Percentiles rank a stretch among this genome's conserved stretches.
These are phyloP conservation scores for Glomus cerebriforme DNA, from an alignment of 192 early-diverging fungal genomes.

Conservation along the genomic window DNA sequence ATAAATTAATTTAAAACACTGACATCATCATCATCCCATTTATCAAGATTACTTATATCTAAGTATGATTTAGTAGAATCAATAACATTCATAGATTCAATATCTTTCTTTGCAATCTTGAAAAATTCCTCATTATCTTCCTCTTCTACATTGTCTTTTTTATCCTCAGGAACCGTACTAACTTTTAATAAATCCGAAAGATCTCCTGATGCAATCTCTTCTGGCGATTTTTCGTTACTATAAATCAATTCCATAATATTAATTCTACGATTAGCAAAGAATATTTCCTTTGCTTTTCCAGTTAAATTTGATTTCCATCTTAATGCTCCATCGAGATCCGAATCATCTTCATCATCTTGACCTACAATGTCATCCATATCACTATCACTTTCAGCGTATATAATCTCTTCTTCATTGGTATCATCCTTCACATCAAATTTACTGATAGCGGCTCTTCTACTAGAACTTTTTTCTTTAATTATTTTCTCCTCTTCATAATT, in stretches of 20 bases:
- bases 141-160: slow-evolving; percentile 43
- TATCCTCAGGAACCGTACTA: slow-evolving; percentile 45
- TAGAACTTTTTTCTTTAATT: slow-evolving; percentile 47
- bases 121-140: slow-evolving; percentile 66
- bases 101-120: slow-evolving; percentile 43
- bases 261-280: slow-evolving; percentile 59
- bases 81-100: slow-evolving; percentile 43
- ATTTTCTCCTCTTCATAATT: slow-evolving; percentile 48
- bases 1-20: slow-evolving; percentile 26
- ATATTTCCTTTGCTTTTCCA: slow-evolving; percentile 61
- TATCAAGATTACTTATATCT: slow-evolving; percentile 56
- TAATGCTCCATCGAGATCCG: slow-evolving; percentile 51
- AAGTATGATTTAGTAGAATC: slow-evolving; percentile 76
- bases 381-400: slow-evolving; percentile 76
- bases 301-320: slow-evolving; percentile 73
- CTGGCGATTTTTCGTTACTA: slow-evolving; percentile 53
- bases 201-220: slow-evolving; percentile 49
- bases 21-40: slow-evolving; percentile 70
- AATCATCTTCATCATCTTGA: slow-evolving; percentile 45
- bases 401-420: slow-evolving; percentile 50
- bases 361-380: slow-evolving; percentile 57
- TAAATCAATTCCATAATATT: slow-evolving; percentile 94
- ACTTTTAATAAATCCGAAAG: slow-evolving; percentile 37
- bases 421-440: slow-evolving; percentile 50
- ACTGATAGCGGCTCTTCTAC: slow-evolving; percentile 37